phyloP scores from a whole-genome alignment of 2,329 filamentous ascomycete genomes.

The Fusarium sp. region DNA sequence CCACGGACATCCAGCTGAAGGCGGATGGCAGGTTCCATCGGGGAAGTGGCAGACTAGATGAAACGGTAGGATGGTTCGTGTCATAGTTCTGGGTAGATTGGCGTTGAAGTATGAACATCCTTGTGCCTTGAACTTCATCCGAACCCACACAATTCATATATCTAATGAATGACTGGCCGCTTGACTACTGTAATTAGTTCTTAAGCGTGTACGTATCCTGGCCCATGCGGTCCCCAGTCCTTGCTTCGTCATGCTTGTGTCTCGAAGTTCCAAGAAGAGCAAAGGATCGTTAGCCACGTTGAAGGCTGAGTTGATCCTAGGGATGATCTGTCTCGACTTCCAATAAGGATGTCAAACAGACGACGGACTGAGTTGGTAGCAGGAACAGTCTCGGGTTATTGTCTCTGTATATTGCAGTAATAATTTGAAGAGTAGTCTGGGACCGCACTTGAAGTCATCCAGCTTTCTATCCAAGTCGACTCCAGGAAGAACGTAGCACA shows the following conservation, averaged over 20 bases:
- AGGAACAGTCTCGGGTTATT: background rate
- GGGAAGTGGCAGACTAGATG: constrained; percentile 20
- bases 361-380: background rate
- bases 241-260: constrained; percentile 22
- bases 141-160: constrained; percentile 9
- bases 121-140: constrained; percentile 1
- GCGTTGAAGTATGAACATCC: constrained; percentile 5
- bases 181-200: constrained; percentile 5
- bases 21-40: constrained; percentile 10
- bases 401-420: background rate
- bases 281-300: constrained; percentile 12
- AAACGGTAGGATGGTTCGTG: background rate
- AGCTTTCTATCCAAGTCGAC: constrained; percentile 1
- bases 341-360: constrained; percentile 9
- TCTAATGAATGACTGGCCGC: constrained; percentile 8
- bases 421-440: background rate
- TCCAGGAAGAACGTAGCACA: constrained; percentile 15
- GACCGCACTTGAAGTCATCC: constrained; percentile 20
- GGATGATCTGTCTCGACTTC: constrained; percentile 21
- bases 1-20: background rate
- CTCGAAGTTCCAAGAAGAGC: constrained; percentile 22
- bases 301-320: constrained; percentile 13
- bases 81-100: constrained; percentile 1
- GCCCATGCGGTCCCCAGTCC: constrained; percentile 7
- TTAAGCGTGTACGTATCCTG: constrained; percentile 16